Evolutionary conservation across 2,329 filamentous ascomycete species (phyloP).

Genomic region (Cladosporium oxysporum): DNA sequence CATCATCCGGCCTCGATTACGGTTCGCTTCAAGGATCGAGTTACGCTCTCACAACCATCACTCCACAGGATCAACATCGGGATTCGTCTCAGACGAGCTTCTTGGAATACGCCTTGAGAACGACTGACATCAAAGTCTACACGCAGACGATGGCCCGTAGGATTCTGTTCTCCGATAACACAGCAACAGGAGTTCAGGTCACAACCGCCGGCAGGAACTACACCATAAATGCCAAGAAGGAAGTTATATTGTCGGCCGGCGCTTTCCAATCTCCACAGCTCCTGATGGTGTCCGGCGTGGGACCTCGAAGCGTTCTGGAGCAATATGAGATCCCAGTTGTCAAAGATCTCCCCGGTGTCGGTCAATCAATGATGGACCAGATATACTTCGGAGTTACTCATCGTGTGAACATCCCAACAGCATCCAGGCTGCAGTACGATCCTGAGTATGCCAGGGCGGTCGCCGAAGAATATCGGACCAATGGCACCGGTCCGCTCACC

Average conservation of each 20-base stretch:
- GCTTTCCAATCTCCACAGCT: constrained; percentile 33
- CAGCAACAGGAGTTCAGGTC: background rate
- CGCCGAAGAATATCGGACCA: background rate
- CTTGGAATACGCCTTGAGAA: constrained; percentile 30
- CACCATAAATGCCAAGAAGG: constrained; percentile 25
- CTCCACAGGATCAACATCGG: constrained; percentile 28
- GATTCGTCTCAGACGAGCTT: constrained; percentile 32
- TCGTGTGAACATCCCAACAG: constrained; percentile 1
- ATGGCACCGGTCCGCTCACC: constrained; percentile 5
- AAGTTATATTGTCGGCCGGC: constrained; percentile 33
- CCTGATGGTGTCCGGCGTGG: background rate
- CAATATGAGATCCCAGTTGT: constrained; percentile 34
- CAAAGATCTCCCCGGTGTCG: constrained; percentile 32
- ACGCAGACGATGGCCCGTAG: constrained; percentile 29
- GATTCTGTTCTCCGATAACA: background rate
- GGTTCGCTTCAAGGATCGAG: constrained; percentile 26
- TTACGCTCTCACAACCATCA: constrained; percentile 30
- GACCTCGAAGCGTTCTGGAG: constrained; percentile 30
- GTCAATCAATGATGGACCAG: constrained; percentile 34
- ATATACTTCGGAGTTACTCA: constrained; percentile 24
- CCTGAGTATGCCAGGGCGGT: background rate
- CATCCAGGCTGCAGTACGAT: constrained; percentile 9
- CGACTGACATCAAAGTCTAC: constrained; percentile 37
- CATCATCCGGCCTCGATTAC: constrained; percentile 34
- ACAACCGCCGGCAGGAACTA: constrained; percentile 24